These are phyloP conservation scores for Cinchona pubescens DNA, from an alignment of 257 asterid genomes.

Conservation along the genomic window DNA sequence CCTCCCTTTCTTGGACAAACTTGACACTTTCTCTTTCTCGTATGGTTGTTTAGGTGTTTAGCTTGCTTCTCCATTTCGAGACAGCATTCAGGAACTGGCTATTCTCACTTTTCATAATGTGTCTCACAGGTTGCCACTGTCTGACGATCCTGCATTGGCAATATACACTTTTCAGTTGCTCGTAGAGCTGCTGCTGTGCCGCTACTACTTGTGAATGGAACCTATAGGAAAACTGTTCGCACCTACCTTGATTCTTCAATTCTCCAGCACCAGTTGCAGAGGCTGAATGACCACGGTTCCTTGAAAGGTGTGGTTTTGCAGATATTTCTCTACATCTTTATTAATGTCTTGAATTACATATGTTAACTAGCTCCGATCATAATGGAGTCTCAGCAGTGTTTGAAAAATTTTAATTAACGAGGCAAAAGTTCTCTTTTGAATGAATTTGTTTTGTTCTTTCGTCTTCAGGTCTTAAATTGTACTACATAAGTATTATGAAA, in stretches of 20 bases:
- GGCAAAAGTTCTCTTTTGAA: neutral
- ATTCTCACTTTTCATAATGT: constrained; percentile 18
- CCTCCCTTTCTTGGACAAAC: neutral
- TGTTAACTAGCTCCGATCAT: neutral
- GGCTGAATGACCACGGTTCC: constrained; percentile 74
- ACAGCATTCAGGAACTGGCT: neutral
- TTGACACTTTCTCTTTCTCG: neutral
- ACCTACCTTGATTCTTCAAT: constrained; percentile 90
- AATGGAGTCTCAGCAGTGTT: neutral
- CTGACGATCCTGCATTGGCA: constrained; percentile 94
- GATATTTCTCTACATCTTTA: neutral
- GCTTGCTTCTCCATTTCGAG: constrained; percentile 10
- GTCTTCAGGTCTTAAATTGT: neutral
- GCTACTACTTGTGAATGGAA: constrained; percentile 87
- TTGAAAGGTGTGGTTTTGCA: constrained; percentile 58
- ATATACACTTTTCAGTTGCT: constrained; percentile 95
- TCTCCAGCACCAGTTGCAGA: constrained; percentile 94
- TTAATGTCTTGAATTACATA: constrained; percentile 15
- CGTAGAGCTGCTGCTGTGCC: constrained; percentile 98
- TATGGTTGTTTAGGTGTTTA: neutral
- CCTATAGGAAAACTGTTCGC: constrained; percentile 86
- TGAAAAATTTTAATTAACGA: neutral
- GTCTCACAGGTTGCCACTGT: constrained; percentile 66
- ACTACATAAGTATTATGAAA: neutral
- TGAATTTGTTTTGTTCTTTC: neutral